Base-by-base conservation (phyloP, 768 basidiomycete genomes). In the Sporobolomyces phaffii region DNA sequence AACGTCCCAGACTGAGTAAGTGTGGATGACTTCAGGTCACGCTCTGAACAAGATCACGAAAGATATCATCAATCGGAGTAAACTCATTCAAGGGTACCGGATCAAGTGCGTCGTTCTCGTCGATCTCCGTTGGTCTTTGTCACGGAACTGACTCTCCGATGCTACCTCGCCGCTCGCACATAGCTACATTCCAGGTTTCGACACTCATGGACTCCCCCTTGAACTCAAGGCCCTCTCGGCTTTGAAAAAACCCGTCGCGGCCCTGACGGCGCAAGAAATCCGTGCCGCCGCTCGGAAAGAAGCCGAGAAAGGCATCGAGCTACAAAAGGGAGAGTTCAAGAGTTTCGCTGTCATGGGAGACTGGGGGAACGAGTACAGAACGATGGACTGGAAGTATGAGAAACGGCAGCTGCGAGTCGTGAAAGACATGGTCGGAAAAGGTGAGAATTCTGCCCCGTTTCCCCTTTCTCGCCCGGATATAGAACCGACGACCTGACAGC, bases 151-250 rank as follows among this genome's bases (percentile, higher is more conserved):
- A 36, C 28, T 8, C 22, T 3, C 22, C n/a, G 15, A 8, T 33
- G 15, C 53, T 68, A 31, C 64, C 53, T 5, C 40, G 24, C 28
- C 11, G 40, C 28, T 10, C 26, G 26, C 11, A n/a, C 17, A n/a
- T 63, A 97, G 94, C 74, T 97, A 93, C 78, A 78, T 89, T 18
- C 93, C 94, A 40, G 94, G 94, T 14, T 99, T 91, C 91, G 94
- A 99, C 75, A 98, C 94, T 74, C 94, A 99, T 76, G 94, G 94
- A 9, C 84, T 97, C 17, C 94, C 94, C 0, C 97, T 98, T 67
- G 94, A 98, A 77, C 90, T 91, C 72, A 97, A 96, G 74, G 89
- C 92, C 0, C 79, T 99, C 40, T 81, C 87, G 65, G 83, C 87
- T 28, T 81, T 94, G 31, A 82, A 84, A 61, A 64, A 61, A 26